Base-by-base conservation (phyloP, 2,329 filamentous ascomycete species). In the Huntiella bhutanensis region DNA sequence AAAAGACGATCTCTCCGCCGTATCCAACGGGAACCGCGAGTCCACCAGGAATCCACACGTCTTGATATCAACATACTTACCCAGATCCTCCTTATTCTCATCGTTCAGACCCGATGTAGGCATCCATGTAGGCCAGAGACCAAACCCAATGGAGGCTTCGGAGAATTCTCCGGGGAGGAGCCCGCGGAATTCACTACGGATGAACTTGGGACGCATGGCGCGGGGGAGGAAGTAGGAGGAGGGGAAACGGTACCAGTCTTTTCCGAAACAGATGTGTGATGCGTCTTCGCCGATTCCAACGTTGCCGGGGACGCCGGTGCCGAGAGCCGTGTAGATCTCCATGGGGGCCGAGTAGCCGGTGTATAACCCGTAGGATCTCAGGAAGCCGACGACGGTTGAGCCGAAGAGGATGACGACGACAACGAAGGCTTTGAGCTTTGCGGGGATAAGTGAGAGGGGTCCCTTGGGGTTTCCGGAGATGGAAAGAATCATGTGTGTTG, bases 171-270 rank as follows among this genome's bases (percentile, higher is more conserved):
- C 91, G 0, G 91, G 91, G 4, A 98, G 66, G 13, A 98, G 67
- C 2, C 91, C 91, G 6, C 73, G 72, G 60, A 98, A 98, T 53
- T 91, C 85, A 54, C 84, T 93, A 53, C 81, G 83, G 54, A 98
- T 67, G 56, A 95, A 98, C 54, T 91, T 94, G 54, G 83, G 81
- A 52, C 75, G 79, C 66, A 91, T 82, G 43, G 75, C 73, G n/a
- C 77, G 67, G 0, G 91, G 88, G 3, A 98, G 68, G 58, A 91
- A 86, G 64, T 86, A 96, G 0, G 87, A 92, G 1, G 82, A 88
- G 1, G 91, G 88, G 58, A 95, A 96, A 33, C 91, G 82, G 60
- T 98, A 95, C 91, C 91, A 98, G 59, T 98, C 91, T 59, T 96
- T 98, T 22, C 84, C 86, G 35, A 94, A 73, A 59, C 91, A 98